Evolutionary conservation across 495 filamentous ascomycete species (phyloP), one percentile per base, ranked within the genome.

Genomic region (Schizothecium vesticola): DNA sequence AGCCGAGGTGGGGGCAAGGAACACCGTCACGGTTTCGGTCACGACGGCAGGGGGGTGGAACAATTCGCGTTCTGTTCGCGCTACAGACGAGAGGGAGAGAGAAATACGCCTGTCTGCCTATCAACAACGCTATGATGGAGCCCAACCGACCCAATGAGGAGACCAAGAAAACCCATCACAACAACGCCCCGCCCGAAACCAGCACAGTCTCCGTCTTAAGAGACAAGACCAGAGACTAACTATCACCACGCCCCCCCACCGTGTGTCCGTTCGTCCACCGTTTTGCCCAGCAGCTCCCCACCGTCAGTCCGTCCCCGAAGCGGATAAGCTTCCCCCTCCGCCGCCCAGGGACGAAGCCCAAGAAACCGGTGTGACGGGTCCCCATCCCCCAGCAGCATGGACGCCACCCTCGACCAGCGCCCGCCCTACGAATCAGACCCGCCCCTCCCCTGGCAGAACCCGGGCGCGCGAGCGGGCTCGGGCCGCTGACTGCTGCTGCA

Each of bases 241-340:
- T 56, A 66, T 56, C 65, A 28, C 56, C 28, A 55, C 65, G 24
- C 65, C 57, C 28, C 63, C 33, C 13, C 33, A 4, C 33, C 33
- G 33, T 29, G 28, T 29, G 28, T 29, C 33, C 22, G 24, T 11
- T 64, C 63, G 3, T 58, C 55, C 59, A 21, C n/a, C 28, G 43
- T 51, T 51, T 51, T 43, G 12, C 33, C 33, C 33, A 36, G 31
- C 12, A 16, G 33, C 43, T n/a, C 43, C 9, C 31, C 31, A 12
- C 31, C 43, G 19, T 19, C 19, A 4, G 4, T 3, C 16, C 43
- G 43, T 51, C 74, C 74, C 73, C 62, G 56, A 70, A 78, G 76
- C 66, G 67, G 77, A 74, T 74, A 73, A 75, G 65, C 65, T 65
- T 61, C 21, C 58, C 51, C 63, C 19, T 33, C 23, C n/a, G 33